Base-by-base conservation (phyloP, 495 filamentous ascomycete species). In the Daldinia loculata region DNA sequence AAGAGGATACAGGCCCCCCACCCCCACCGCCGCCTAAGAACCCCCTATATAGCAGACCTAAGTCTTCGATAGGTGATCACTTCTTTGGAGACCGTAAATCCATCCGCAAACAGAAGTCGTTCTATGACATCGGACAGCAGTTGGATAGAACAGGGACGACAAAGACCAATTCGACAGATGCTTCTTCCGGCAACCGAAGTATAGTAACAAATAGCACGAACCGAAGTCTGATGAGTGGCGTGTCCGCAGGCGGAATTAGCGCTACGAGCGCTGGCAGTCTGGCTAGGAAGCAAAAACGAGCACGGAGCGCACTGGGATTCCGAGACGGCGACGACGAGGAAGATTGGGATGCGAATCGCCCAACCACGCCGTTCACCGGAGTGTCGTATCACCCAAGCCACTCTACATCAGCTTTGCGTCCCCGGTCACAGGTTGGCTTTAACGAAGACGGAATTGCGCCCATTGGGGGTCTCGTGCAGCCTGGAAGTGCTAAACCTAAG, bases 241-340 rank as follows among this genome's bases (percentile, higher is more conserved):
- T 86, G 32, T 98, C 95, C 50, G 96, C 96, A 1, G 91, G 93
- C 15, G 94, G 87, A 1, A 92, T 98, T 77, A 97, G 94, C 77
- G 92, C 95, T 41, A 98, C 96, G 0, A 98, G 95, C 78, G 95
- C 95, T 15, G 96, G 94, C 50, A 97, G 94, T 78, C 87, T 94
- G 32, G 94, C 93, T 26, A 86, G 95, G 53, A 89, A 90, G 78
- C 92, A 87, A 74, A 80, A 76, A 60, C 80, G 86, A 70, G 78
- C 85, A 26, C 80, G 83, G 56, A 89, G 85, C 70, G 83, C 84
- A 12, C 78, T 87, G 69, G 86, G 84, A 50, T 80, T 83, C 61
- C 80, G 84, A 12, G 85, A 84, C 55, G 77, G 75, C 11, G 80
- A 84, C n/a, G 74, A 48, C 8, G 43, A 48, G 43, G 43, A 77